These are phyloP conservation scores for Kurtzmaniella quercitrusa DNA, from an alignment of 1,139 yeast genomes.

Conservation along the genomic window DNA sequence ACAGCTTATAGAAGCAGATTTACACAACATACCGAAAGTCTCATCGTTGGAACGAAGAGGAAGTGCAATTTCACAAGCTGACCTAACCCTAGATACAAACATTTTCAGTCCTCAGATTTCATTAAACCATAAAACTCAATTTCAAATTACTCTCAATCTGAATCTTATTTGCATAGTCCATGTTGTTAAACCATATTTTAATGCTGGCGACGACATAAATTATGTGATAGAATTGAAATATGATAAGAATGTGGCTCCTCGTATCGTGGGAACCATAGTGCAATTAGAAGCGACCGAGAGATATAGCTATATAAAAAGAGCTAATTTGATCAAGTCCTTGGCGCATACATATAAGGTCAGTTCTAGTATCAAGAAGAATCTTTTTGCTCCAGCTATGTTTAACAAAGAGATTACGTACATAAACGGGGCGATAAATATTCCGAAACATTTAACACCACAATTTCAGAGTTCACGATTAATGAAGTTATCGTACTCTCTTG, in stretches of 20 bases:
- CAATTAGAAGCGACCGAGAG: slow-evolving; percentile 41
- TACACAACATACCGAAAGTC: slow-evolving; percentile 30
- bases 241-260: slow-evolving; percentile 14
- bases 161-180: slow-evolving; percentile 30
- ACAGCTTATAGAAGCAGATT: slow-evolving; percentile 30
- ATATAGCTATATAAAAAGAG: slow-evolving; percentile 20
- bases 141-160: slow-evolving; percentile 33
- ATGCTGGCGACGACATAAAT: slow-evolving; percentile 47
- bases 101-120: slow-evolving; percentile 26
- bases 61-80: slow-evolving; percentile 18
- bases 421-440: slow-evolving; percentile 29
- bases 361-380: slow-evolving; percentile 33
- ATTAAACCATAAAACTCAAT: slow-evolving; percentile 30
- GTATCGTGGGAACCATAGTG: slow-evolving; percentile 30
- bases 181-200: slow-evolving; percentile 42
- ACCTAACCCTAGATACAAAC: slow-evolving; percentile 7
- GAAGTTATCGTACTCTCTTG: slow-evolving; percentile 35
- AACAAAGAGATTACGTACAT: slow-evolving; percentile 14
- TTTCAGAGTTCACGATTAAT: slow-evolving; percentile 35
- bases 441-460: slow-evolving; percentile 30
- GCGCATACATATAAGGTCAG: slow-evolving; percentile 34
- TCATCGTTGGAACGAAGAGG: slow-evolving; percentile 29
- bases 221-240: slow-evolving; percentile 25
- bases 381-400: slow-evolving; percentile 28
- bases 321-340: slow-evolving; percentile 10